Evolutionary conservation across 345 rosid species (phyloP), one percentile per base, ranked within the genome.

Genomic region (Melaleuca quinquenervia): DNA sequence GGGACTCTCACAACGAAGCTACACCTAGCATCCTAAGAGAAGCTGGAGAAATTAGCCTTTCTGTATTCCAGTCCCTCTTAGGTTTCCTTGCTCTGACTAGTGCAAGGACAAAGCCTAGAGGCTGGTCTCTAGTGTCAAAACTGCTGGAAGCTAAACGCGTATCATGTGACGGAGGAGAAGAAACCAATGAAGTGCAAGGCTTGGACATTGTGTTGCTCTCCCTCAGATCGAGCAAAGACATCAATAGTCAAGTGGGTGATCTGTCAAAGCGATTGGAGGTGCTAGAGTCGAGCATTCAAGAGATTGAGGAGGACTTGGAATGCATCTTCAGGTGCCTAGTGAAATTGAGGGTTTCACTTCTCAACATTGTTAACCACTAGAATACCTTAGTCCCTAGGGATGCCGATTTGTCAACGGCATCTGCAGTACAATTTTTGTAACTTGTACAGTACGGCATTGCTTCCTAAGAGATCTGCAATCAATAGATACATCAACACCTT

Each of bases 41-140:
- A 64, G 54, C 48, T 36, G 83, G 51, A 27, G 27, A 36, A 3
- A 51, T 83, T 18, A 83, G 64, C 58, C 1, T 86, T 22, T 27
- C 51, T 8, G 87, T 70, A 16, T 50, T 86, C 56, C 62, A 82
- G 82, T 88, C 87, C 50, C 85, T 86, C 36, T 18, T 86, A 32
- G 54, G 74, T 29, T 84, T n/a, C 76, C 29, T 51, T 22, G 76
- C 44, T 62, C 44, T 62, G 44, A 18, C 44, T 22, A 88, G 87
- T 76, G 45, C 88, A 29, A 41, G 48, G 29, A 16, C 62, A 3
- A 82, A 82, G 50, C 52, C 52, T 6, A 82, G 52, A 16, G 26
- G 88, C 26, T 86, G 88, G 86, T 74, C 86, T 24, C 50, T 75
- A 45, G 86, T 88, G 41, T 88, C 89, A 55, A 88, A 85, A 36